Evolutionary conservation across 345 rosid species (phyloP), one percentile per base, ranked within the genome.

Genomic region (Citrus hindsii): DNA sequence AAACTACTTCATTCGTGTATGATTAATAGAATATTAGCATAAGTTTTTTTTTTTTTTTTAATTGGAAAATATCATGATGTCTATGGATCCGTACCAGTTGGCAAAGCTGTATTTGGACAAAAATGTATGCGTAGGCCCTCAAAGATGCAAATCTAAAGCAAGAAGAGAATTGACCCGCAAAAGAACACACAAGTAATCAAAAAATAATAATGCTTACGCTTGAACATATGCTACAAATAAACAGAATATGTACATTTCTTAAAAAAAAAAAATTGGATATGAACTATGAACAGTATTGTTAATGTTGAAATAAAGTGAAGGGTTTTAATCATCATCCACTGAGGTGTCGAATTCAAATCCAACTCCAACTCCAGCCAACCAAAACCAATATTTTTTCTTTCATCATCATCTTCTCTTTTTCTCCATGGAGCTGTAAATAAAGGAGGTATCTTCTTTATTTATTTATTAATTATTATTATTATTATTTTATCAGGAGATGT

Each of bases 401-500:
- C 18, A 7, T 10, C 16, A 4, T 27, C 60, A 32, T n/a, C 27
- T 60, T 10, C 55, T 19, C 61, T 22, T 38, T n/a, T 32, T 67
- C 9, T 69, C 27, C 9, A 19, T 42, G 30, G 51, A 38, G 59
- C 24, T 14, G 22, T 71, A 48, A 13, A n/a, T 30, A 19, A 64
- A 37, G 71, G 62, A 19, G 70, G 76, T 79, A 61, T 79, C 76
- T 81, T n/a, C 75, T 55, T 71, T 25, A 1, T 56, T 48, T 60
- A 1, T 53, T 53, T 18, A 53, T 51, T 51, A 16, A 5, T 51
- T 18, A 51, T 51, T 51, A 1, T 53, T 51, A 51, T 51, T 14
- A 12, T 14, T 48, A 12, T 12, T 1, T 37, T 46, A 14, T 42
- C 51, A 51, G 18, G 21, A 4, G 27, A 72, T 46, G 40, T 60